These are phyloP conservation scores for Penicillium sp. DNA, from an alignment of 2,329 filamentous ascomycete genomes.

Conservation along the genomic window DNA sequence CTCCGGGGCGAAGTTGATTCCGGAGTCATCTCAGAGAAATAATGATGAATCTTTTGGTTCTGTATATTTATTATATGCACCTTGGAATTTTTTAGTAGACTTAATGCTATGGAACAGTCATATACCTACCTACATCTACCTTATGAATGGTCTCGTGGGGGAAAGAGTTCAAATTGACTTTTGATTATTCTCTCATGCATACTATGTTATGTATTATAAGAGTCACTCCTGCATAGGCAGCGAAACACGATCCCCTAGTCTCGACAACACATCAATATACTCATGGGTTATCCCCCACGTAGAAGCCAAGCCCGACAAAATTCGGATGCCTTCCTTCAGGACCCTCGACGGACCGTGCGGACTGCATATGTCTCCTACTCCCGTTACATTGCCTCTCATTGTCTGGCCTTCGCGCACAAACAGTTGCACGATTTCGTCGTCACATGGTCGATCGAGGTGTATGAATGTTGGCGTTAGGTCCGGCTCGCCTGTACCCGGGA, in stretches of 20 bases:
- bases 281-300: conserved; percentile 35
- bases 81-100: not conserved
- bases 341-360: conserved; percentile 35
- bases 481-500: conserved; percentile 12
- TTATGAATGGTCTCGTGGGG: not conserved
- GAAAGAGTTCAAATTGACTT: not conserved
- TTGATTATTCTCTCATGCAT: not conserved
- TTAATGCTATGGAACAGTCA: not conserved
- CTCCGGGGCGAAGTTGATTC: not conserved
- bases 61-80: not conserved
- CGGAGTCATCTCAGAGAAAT: not conserved
- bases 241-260: not conserved
- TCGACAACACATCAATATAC: conserved; percentile 28
- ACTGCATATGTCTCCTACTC: conserved; percentile 50
- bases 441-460: conserved; percentile 52
- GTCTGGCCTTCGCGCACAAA: conserved; percentile 50
- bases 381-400: conserved; percentile 51
- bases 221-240: not conserved
- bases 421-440: conserved; percentile 56
- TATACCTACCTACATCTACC: not conserved
- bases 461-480: conserved; percentile 42
- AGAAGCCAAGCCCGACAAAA: conserved; percentile 27
- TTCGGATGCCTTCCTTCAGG: conserved; percentile 36
- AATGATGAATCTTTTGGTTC: not conserved
- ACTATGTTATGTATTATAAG: not conserved